Base-by-base conservation (phyloP, 495 filamentous ascomycete species). In the Podospora australis region DNA sequence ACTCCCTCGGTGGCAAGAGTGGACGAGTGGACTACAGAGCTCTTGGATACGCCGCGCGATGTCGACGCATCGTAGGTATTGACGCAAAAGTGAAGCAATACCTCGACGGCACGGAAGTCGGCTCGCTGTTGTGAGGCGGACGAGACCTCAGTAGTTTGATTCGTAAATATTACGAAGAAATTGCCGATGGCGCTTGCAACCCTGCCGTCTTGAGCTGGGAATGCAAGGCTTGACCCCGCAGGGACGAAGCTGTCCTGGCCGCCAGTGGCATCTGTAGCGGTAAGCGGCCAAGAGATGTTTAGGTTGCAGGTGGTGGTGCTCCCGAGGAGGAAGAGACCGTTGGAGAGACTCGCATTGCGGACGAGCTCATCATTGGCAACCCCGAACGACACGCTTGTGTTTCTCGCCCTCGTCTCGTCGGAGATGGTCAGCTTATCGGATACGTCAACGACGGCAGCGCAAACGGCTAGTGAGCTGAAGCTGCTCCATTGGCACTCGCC, bases 381-480 rank as follows among this genome's bases (percentile, higher is more conserved):
- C n/a, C n/a, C n/a, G n/a, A n/a, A n/a, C n/a, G n/a, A n/a, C n/a
- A n/a, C n/a, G n/a, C n/a, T n/a, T n/a, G n/a, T n/a, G n/a, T n/a
- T n/a, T n/a, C n/a, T n/a, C n/a, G n/a, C n/a, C n/a, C n/a, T n/a
- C n/a, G n/a, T n/a, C n/a, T n/a, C n/a, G n/a, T n/a, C n/a, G n/a
- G n/a, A n/a, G 17, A 61, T 20, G 11, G 34, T 40, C n/a, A 67
- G 55, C 21, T 53, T 34, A 34, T 53, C 23, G 36, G 65, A 55
- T 23, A 72, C 57, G 50, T 75, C 66, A 40, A 65, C 57, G 24
- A 65, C 64, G 13, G 52, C 55, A 9, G 62, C 57, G 52, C 74
- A 78, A 32, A 75, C 54, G 3, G 69, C 71, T 11, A 78, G 57
- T 1, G 74, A 70, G 39, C 67, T 64, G 46, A 72, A 75, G 16